Base-by-base conservation (phyloP, 257 asterid species). In the Przewalskia tangutica region DNA sequence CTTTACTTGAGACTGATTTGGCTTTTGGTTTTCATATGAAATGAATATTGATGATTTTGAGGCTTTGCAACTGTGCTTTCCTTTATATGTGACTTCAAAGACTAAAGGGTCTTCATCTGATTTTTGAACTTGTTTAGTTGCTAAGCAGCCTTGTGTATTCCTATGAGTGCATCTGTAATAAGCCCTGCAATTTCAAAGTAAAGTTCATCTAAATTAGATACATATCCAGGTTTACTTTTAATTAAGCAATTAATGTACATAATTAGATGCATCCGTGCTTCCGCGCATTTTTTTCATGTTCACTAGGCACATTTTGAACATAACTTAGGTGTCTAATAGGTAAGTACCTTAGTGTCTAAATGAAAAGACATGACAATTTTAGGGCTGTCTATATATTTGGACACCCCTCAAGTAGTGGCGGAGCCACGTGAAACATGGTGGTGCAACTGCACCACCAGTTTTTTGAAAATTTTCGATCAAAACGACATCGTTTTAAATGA, bases 121-220 rank as follows among this genome's bases (percentile, higher is more conserved):
- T 56, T 81, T 90, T 70, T 94, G 97, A 65, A 94, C 95, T 77
- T 91, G 94, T 48, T 93, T 94, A 77, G 91, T 93, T 3, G 97
- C 97, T 79, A 88, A 58, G 84, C 98, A 94, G 8, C 93, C 93
- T 81, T 91, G 90, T 3, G 97, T 84, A 56, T 87, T 51, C n/a
- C n/a, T n/a, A n/a, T n/a, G n/a, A n/a, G n/a, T n/a, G n/a, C n/a
- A n/a, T n/a, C n/a, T n/a, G n/a, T n/a, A 94, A 62, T 94, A 94
- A 0, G 95, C 92, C 87, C 98, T 94, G 90, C 46, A 77, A 42
- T 68, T 42, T n/a, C 55, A 68, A 42, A 9, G 77, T 2, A 68
- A 68, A 18, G 9, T 68, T 68, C 27, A 36, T 66, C 32, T 66
- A 2, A 38, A 38, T 38, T 8, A 38, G 51, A 38, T 66, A 36